Base-by-base conservation (phyloP, 1,284 basidiomycete species). In the Papiliotrema fonsecae region DNA sequence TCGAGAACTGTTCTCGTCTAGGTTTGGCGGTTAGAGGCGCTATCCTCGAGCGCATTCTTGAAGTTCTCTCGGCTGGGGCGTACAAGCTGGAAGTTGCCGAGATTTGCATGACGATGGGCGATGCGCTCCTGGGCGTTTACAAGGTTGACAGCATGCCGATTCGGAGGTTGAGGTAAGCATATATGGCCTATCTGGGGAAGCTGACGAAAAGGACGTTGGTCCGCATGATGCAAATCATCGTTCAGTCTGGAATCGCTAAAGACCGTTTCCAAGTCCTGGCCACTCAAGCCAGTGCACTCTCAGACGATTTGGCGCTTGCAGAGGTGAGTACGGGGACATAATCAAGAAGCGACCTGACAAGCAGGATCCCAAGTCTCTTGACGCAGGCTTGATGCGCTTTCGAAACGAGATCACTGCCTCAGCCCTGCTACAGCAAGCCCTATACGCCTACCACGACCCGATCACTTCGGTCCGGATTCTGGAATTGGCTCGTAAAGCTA, bases 121-220 rank as follows among this genome's bases (percentile, higher is more conserved):
- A 62, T 13, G 54, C 54, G 16, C 32, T 67, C 2, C 50, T 71
- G 11, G 30, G 26, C 1, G 11, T 65, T 0, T 75, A 75, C 50
- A 49, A 39, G 2, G 50, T 40, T 2, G 45, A 54, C 4, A 37
- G 47, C 4, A 62, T 53, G 25, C 73, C 74, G 0, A 34, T 67
- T 2, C 50, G 64, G 14, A 41, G 64, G 11, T 45, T 61, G 31
- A 59, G 68, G 61, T 68, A 42, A 50, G 65, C 49, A 19, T 21
- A 22, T 19, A 16, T 6, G 22, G 6, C 16, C 7, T 22, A n/a
- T n/a, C 13, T n/a, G 6, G 14, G n/a, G 27, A 13, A 14, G 37
- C 21, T 51, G 35, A 34, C 46, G 16, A 2, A 3, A 34, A 64
- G 58, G 30, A 50, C 55, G 7, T 24, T 47, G 22, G 45, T 47